These are phyloP conservation scores for Coemansia sp. DNA, from an alignment of 192 early-diverging fungal genomes.

Conservation along the genomic window DNA sequence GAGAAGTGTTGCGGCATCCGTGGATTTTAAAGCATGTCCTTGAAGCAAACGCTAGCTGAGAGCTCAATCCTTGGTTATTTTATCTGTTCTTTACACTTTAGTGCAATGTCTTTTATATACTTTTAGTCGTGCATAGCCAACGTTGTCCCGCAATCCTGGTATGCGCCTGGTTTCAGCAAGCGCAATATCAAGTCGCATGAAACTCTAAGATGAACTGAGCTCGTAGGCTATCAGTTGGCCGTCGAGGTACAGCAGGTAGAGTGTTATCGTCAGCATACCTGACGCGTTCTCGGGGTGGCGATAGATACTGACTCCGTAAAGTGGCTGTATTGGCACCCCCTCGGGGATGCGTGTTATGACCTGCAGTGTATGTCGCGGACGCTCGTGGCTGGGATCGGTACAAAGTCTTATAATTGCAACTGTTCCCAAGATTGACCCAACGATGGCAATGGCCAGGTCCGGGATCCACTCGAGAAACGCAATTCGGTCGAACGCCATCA, in stretches of 20 bases:
- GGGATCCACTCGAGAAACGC: constrained; percentile 49
- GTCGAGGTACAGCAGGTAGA: constrained; percentile 28
- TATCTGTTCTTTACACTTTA: neutral
- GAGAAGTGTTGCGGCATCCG: constrained; percentile 77
- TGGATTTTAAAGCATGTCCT: constrained; percentile 57
- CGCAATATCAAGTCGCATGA: neutral
- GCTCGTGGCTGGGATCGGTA: neutral
- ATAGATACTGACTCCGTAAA: constrained; percentile 37
- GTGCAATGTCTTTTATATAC: neutral
- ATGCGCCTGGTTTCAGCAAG: neutral
- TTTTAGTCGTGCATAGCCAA: neutral
- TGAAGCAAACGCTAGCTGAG: neutral
- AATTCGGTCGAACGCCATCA: constrained; percentile 36
- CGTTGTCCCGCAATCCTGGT: no score
- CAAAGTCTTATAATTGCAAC: constrained; percentile 23
- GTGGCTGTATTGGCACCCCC: constrained; percentile 10
- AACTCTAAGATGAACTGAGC: constrained; percentile 2
- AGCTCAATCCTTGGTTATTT: no score
- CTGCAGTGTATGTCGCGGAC: constrained; percentile 8
- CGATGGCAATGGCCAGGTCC: constrained; percentile 30
- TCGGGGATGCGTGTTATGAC: constrained; percentile 21
- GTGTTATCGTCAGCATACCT: constrained; percentile 1
- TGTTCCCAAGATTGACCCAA: constrained; percentile 27
- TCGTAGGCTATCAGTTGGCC: constrained; percentile 33
- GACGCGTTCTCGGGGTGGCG: constrained; percentile 17